Evolutionary conservation across 305 asterid genomes (phyloP).

Genomic region (Stenogyne calaminthoides): DNA sequence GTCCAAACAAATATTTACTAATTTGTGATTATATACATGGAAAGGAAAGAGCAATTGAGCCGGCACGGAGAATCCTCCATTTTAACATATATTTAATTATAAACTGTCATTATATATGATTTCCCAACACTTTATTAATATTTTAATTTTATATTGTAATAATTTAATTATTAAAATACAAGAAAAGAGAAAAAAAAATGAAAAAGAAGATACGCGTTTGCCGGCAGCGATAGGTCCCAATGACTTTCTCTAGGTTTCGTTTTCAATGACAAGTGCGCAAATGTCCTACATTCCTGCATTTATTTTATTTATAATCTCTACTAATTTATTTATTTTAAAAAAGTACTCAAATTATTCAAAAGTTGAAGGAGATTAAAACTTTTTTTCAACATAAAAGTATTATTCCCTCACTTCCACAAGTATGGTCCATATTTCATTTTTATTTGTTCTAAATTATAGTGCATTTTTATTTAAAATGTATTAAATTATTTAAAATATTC

Average conservation of each 20-base stretch:
- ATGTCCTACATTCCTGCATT: neutral
- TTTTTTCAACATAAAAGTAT: too few species aligned
- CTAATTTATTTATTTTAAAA: neutral
- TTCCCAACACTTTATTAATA: neutral
- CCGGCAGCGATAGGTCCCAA: slow-evolving; percentile 5
- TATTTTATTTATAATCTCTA: neutral
- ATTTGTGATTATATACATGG: neutral
- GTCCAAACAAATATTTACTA: neutral
- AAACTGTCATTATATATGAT: neutral
- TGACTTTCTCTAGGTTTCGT: neutral
- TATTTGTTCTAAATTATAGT: too few species aligned
- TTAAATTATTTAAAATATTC: too few species aligned
- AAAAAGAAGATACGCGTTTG: neutral
- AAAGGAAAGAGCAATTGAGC: neutral
- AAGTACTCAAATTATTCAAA: too few species aligned
- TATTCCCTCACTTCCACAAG: too few species aligned
- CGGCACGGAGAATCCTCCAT: neutral
- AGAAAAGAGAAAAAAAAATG: neutral
- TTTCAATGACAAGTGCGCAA: neutral
- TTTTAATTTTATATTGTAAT: neutral
- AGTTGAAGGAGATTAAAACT: too few species aligned
- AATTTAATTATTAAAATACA: neutral
- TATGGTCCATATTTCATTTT: too few species aligned
- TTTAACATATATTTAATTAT: neutral
- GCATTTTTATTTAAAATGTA: too few species aligned